A percentile compares a stretch with the other conserved stretches of the same genome.
Conservation (phyloP, 306 rosid genomes). For the Delonix regia region DNA sequence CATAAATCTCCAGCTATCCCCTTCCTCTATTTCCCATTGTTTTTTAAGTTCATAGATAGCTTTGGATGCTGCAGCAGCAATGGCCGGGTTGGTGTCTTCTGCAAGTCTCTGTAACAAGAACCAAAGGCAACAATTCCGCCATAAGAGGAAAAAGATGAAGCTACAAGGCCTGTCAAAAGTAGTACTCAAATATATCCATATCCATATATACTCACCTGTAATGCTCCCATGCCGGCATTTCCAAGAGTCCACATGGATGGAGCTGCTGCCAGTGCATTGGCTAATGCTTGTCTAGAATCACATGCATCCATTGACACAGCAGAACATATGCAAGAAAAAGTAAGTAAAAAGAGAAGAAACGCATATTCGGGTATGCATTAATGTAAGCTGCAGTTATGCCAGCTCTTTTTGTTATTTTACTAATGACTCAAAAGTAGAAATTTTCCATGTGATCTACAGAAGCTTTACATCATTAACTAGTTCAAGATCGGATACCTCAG, state of each 20-base stretch:
- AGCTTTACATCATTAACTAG: conserved; percentile 12
- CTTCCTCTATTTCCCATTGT: conserved; percentile 95
- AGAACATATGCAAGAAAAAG: not conserved
- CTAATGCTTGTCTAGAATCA: conserved; percentile 71
- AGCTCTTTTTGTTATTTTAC: not conserved
- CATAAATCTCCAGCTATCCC: conserved; percentile 91
- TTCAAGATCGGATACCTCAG: conserved; percentile 22
- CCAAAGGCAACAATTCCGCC: conserved; percentile 25
- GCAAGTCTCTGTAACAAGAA: conserved; percentile 78
- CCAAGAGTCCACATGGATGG: conserved; percentile 99
- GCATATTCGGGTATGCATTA: not conserved
- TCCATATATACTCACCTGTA: conserved; percentile 61
- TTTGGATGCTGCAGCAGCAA: conserved; percentile 82
- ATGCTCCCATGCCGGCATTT: conserved; percentile 99
- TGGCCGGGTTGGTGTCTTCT: conserved; percentile 80
- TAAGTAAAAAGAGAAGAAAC: not conserved
- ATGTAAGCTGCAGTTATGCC: not conserved
- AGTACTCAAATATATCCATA: not conserved
- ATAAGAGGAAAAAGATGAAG: not conserved
- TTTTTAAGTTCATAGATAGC: conserved; percentile 91
- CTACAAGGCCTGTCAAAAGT: not conserved
- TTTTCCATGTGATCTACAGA: not conserved
- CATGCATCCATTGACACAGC: not conserved
- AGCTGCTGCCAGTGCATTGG: conserved; percentile 95
- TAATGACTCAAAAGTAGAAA: not conserved